Conservation (phyloP, 805 yeast species). For the Lachancea mirantina region DNA sequence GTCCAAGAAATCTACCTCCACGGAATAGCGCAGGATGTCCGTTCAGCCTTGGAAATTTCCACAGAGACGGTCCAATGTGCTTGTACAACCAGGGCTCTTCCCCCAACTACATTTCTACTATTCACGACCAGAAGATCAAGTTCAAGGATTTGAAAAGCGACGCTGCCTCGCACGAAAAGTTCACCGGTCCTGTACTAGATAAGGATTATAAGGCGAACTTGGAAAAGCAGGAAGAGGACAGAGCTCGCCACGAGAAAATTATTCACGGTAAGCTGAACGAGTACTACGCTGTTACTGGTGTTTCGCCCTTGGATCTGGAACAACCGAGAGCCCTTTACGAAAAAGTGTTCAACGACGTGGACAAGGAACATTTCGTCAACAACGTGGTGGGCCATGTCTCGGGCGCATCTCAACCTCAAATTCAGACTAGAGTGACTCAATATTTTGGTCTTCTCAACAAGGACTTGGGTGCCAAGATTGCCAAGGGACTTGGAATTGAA, state of each 20-base stretch:
- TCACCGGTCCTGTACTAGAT: constrained; percentile 30
- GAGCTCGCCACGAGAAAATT: constrained; percentile 32
- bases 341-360: constrained; percentile 32
- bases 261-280: constrained; percentile 32
- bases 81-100: constrained; percentile 41
- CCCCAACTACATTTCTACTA: constrained; percentile 46
- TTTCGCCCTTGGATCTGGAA: constrained; percentile 39
- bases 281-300: constrained; percentile 35
- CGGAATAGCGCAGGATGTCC: constrained; percentile 17
- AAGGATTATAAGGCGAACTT: constrained; percentile 22
- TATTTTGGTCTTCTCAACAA: constrained; percentile 38
- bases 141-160: constrained; percentile 13
- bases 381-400: constrained; percentile 37
- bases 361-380: constrained; percentile 30
- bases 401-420: constrained; percentile 22
- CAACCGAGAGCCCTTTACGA: constrained; percentile 41
- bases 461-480: constrained; percentile 36
- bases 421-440: constrained; percentile 35
- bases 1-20: constrained; percentile 27
- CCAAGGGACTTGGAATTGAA: constrained; percentile 36
- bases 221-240: constrained; percentile 27
- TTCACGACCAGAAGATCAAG: constrained; percentile 21
- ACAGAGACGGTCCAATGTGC: constrained; percentile 58
- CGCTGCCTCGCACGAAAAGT: constrained; percentile 22
- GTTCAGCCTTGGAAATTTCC: constrained; percentile 36